These are phyloP conservation scores for Exophiala sp. DNA, from an alignment of 2,329 filamentous ascomycete species.

Conservation along the genomic window DNA sequence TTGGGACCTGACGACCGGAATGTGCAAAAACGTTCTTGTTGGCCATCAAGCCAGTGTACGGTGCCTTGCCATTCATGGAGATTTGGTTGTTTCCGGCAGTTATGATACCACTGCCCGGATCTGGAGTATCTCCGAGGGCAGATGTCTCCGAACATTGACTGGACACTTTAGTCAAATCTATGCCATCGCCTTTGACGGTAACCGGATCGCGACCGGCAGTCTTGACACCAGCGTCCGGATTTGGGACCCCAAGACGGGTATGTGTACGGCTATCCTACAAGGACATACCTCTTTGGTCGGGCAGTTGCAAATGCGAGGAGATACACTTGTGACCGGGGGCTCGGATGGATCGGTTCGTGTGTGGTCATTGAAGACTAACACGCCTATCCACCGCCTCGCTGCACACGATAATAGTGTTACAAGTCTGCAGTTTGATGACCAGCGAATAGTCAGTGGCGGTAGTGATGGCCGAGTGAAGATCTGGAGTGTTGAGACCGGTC, in stretches of 20 bases:
- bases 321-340: slow-evolving; percentile 91
- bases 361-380: slow-evolving; percentile 87
- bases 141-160: slow-evolving; percentile 80
- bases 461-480: slow-evolving; percentile 98
- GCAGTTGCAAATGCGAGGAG: slow-evolving; percentile 89
- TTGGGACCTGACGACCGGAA: slow-evolving; percentile 84
- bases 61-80: slow-evolving; percentile 91
- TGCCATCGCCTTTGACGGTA: slow-evolving; percentile 93
- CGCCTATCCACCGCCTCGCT: slow-evolving; percentile 85
- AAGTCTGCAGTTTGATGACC: slow-evolving; percentile 94
- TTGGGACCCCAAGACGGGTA: slow-evolving; percentile 85
- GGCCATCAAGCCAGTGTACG: slow-evolving; percentile 94
- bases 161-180: slow-evolving; percentile 99
- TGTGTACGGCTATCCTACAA: slow-evolving; percentile 85
- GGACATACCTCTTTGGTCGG: slow-evolving; percentile 96
- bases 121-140: slow-evolving; percentile 95
- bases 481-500: slow-evolving; percentile 90
- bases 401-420: slow-evolving; percentile 98
- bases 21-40: slow-evolving; percentile 85
- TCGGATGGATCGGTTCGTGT: slow-evolving; percentile 94
- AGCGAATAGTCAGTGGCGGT: slow-evolving; percentile 87
- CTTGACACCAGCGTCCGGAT: slow-evolving; percentile 94
- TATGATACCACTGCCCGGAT: slow-evolving; percentile 96
- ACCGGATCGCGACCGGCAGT: slow-evolving; percentile 87
- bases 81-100: slow-evolving; percentile 94